phyloP scores from a whole-genome alignment of 2,329 filamentous ascomycete genomes.

The Colletotrichum tropicale region DNA sequence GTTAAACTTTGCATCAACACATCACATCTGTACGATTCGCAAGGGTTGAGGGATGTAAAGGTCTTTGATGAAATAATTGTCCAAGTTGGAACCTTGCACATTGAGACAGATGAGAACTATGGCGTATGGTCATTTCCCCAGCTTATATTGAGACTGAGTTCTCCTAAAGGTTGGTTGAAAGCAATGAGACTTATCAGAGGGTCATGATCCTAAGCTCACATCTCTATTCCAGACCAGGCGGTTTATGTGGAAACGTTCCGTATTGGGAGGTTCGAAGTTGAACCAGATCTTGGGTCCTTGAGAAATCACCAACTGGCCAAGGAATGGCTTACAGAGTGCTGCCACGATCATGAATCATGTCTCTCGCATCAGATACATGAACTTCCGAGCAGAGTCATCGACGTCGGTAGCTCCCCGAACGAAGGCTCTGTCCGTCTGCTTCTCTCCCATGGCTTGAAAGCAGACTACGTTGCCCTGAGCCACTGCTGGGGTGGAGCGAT shows the following conservation, averaged over 20 bases:
- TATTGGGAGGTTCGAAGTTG: background rate
- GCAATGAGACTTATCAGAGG: background rate
- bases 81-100: background rate
- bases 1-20: background rate
- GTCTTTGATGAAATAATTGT: background rate
- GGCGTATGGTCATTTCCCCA: background rate
- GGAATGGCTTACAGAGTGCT: background rate
- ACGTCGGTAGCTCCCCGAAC: background rate
- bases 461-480: constrained; percentile 19
- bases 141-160: background rate
- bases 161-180: background rate
- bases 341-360: background rate
- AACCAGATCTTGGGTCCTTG: background rate
- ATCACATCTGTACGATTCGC: background rate
- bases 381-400: background rate
- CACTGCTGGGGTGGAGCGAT: constrained; percentile 22
- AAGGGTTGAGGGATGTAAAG: background rate
- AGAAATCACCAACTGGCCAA: background rate
- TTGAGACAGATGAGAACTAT: background rate
- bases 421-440: background rate
- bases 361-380: background rate
- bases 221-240: background rate
- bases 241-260: background rate
- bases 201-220: background rate
- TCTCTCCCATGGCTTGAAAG: background rate